Conservation (phyloP, 306 rosid species). For the Trifolium fragiferum region DNA sequence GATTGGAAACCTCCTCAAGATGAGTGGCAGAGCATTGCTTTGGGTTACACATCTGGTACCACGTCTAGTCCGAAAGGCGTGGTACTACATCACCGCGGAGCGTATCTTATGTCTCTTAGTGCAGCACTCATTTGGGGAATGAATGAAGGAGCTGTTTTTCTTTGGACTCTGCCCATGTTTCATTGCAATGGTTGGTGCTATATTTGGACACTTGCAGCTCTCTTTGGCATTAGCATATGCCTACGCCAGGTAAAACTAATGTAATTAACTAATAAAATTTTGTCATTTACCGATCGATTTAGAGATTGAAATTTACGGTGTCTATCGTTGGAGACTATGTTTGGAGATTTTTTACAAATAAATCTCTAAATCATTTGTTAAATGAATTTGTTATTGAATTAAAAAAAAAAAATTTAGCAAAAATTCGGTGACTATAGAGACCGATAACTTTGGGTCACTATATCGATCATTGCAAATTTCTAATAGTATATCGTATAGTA, state of each 20-base stretch:
- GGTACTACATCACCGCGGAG: conserved; percentile 88
- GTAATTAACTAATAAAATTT: background rate
- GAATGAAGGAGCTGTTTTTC: conserved; percentile 81
- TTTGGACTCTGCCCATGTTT: conserved; percentile 97
- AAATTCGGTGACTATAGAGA: no score
- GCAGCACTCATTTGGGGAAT: conserved; percentile 80
- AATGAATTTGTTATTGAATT: no score
- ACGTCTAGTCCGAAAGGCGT: conserved; percentile 97
- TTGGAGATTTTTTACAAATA: no score
- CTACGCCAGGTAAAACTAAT: conserved; percentile 75
- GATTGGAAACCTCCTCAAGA: conserved; percentile 86
- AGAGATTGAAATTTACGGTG: no score
- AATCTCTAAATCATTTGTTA: no score
- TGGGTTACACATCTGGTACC: conserved; percentile 94
- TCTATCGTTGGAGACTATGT: no score
- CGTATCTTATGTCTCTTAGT: conserved; percentile 59
- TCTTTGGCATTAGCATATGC: conserved; percentile 82
- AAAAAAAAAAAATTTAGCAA: no score
- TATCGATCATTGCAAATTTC: no score
- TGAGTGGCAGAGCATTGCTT: conserved; percentile 96
- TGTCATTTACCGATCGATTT: no score
- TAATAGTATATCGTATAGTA: no score
- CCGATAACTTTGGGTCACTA: no score
- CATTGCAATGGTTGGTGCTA: conserved; percentile 98
- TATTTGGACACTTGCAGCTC: conserved; percentile 85